Base-by-base conservation (phyloP, 352 stramenopile genomes). In the Globisporangium radiosum region DNA sequence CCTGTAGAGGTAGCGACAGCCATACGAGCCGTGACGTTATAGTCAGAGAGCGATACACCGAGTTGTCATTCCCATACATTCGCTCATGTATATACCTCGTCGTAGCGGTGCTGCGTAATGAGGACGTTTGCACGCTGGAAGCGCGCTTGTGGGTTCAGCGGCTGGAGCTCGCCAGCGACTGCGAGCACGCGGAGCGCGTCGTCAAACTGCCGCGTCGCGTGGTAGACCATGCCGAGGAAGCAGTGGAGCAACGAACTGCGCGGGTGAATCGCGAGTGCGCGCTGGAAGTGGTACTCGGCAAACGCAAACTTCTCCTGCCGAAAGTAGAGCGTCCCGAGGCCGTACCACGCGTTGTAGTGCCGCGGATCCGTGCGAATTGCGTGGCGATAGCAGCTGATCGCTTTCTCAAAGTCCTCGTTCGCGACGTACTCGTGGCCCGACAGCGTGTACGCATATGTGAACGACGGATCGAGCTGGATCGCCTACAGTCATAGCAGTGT, bases 351-450 rank as follows among this genome's bases (percentile, higher is more conserved):
- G 55, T 97, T 97, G 73, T 98, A 97, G 60, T 98, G 90, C 11
- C 94, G 79, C 15, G 92, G 77, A 70, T 99, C 88, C 1, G 86
- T 87, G 36, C 90, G 81, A 56, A 99, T 96, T 6, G 95, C 95
- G 65, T 97, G 88, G 15, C 96, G 82, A 59, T 97, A 99, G 64
- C 93, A 98, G 52, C 87, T 92, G 52, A 97, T 90, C 0, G 96
- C 96, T 67, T 98, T 98, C 37, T 98, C 95, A 78, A 99, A 99
- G 72, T 99, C 94, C 78, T 99, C 97, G 70, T 98, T 99, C 5
- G 90, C 81, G 40, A 98, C 90, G 67, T 98, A 99, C 61, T 99
- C 97, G 77, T 99, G 96, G 5, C 96, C 97, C 14, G 87, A 98
- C 0, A 99, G 76, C 17, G 96, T 99, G 75, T 99, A 97, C n/a